Conservation (phyloP, 768 basidiomycete species). For the Lentinula detonsa region DNA sequence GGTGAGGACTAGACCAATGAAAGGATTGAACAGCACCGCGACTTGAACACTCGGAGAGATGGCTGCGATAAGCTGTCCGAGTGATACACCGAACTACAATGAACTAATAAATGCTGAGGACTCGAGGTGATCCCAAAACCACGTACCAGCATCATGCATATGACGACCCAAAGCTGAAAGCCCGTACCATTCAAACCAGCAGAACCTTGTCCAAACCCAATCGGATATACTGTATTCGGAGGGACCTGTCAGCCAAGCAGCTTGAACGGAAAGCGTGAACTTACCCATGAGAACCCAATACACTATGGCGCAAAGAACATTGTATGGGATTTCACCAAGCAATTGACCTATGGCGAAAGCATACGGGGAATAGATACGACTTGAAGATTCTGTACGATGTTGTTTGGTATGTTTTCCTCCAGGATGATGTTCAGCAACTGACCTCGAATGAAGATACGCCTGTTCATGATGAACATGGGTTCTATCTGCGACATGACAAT, state of each 20-base stretch:
- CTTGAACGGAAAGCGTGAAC: conserved; percentile 9
- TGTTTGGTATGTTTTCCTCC: conserved; percentile 1
- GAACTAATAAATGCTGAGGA: background rate
- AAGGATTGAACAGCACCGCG: conserved; percentile 78
- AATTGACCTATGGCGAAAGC: conserved; percentile 84
- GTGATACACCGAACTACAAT: conserved; percentile 55
- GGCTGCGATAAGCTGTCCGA: conserved; percentile 71
- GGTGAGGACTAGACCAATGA: conserved; percentile 55
- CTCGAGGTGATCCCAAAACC: background rate
- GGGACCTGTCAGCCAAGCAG: background rate
- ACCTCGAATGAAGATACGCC: conserved; percentile 39
- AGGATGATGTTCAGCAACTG: conserved; percentile 1
- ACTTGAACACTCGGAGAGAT: conserved; percentile 73
- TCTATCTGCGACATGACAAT: conserved; percentile 78
- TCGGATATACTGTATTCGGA: conserved; percentile 40
- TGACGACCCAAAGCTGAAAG: conserved; percentile 63
- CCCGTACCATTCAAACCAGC: conserved; percentile 58
- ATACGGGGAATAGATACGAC: conserved; percentile 80
- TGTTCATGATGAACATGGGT: conserved; percentile 75
- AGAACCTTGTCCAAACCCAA: conserved; percentile 55
- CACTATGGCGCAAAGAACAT: conserved; percentile 57
- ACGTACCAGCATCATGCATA: conserved; percentile 53
- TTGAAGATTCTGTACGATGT: conserved; percentile 53
- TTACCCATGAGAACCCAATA: conserved; percentile 74
- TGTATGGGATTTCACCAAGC: conserved; percentile 76